Evolutionary conservation across 2,329 filamentous ascomycete species (phyloP).

Genomic region (Microdochium bolleyi): DNA sequence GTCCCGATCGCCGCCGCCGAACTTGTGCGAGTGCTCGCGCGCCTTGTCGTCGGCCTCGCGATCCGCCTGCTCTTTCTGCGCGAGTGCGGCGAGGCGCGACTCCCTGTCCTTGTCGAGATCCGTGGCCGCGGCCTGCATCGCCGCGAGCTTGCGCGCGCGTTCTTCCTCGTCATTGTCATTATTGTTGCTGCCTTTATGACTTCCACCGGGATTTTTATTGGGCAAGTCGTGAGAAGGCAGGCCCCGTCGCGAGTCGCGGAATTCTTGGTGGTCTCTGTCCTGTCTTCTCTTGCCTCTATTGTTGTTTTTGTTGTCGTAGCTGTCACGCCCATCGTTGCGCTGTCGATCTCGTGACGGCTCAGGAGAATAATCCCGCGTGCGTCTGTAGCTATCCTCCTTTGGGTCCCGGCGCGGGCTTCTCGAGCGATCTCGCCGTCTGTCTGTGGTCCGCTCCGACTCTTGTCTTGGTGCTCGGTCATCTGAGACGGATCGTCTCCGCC

Average conservation of each 20-base stretch:
- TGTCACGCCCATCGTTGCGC: conserved; percentile 12
- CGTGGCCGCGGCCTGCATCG: conserved; percentile 64
- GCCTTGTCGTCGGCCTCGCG: conserved; percentile 60
- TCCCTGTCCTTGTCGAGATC: conserved; percentile 65
- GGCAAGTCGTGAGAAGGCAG: neutral
- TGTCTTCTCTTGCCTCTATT: conserved; percentile 5
- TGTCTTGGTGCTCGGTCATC: conserved; percentile 9
- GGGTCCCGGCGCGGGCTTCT: conserved; percentile 19
- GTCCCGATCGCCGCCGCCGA: conserved; percentile 44
- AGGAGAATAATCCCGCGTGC: conserved; percentile 19
- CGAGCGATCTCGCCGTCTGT: conserved; percentile 17
- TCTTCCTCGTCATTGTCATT: conserved; percentile 39
- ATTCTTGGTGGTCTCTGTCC: conserved; percentile 14
- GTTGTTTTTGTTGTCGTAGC: conserved; percentile 8
- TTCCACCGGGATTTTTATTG: conserved; percentile 12
- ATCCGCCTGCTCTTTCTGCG: conserved; percentile 54
- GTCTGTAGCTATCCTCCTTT: conserved; percentile 20
- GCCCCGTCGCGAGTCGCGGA: conserved; percentile 7
- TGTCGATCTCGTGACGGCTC: conserved; percentile 12
- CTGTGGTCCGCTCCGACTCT: conserved; percentile 4
- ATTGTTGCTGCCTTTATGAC: conserved; percentile 3
- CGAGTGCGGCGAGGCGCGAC: conserved; percentile 58
- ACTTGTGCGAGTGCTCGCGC: conserved; percentile 49
- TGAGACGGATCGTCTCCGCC: conserved; percentile 9
- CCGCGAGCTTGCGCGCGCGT: conserved; percentile 58